phyloP scores from a whole-genome alignment of 2,329 filamentous ascomycete species.

The Penicillium sp. region DNA sequence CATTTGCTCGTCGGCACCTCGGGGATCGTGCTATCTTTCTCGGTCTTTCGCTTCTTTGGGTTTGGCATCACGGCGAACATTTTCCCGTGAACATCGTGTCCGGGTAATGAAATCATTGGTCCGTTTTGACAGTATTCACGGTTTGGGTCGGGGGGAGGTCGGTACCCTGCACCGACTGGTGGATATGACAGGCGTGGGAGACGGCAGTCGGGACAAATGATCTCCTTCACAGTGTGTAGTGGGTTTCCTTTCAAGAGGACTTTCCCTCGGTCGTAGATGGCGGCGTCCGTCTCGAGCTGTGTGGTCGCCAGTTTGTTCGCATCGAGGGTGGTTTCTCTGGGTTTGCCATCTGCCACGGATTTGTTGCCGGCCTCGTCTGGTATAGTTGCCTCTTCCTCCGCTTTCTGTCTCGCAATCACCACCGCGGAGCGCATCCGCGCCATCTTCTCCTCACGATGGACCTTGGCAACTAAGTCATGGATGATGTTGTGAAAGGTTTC shows the following conservation, averaged over 20 bases:
- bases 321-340: slow-evolving; percentile 33
- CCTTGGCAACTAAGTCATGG: slow-evolving; percentile 55
- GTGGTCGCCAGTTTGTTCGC: slow-evolving; percentile 34
- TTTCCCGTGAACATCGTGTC: slow-evolving; percentile 60
- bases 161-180: slow-evolving; percentile 48
- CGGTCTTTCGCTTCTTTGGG: slow-evolving; percentile 43
- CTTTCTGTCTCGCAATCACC: slow-evolving; percentile 41
- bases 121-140: slow-evolving; percentile 57
- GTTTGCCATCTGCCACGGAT: slow-evolving; percentile 30
- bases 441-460: slow-evolving; percentile 58
- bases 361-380: slow-evolving; percentile 30
- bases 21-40: slow-evolving; percentile 23
- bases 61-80: slow-evolving; percentile 43
- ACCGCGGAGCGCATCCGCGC: slow-evolving; percentile 54
- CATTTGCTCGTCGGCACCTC: slow-evolving; percentile 47
- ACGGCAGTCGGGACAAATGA: slow-evolving; percentile 58
- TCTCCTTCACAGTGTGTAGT: slow-evolving; percentile 55
- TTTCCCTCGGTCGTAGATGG: slow-evolving; percentile 51
- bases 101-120: slow-evolving; percentile 54
- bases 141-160: slow-evolving; percentile 47
- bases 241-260: slow-evolving; percentile 55
- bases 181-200: slow-evolving; percentile 58
- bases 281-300: slow-evolving; percentile 48
- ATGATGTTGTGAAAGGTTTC: slow-evolving; percentile 58
- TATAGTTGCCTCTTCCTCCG: slow-evolving; percentile 37